These are phyloP conservation scores for Macroventuria anomochaeta DNA, from an alignment of 2,329 filamentous ascomycete genomes.

Conservation along the genomic window DNA sequence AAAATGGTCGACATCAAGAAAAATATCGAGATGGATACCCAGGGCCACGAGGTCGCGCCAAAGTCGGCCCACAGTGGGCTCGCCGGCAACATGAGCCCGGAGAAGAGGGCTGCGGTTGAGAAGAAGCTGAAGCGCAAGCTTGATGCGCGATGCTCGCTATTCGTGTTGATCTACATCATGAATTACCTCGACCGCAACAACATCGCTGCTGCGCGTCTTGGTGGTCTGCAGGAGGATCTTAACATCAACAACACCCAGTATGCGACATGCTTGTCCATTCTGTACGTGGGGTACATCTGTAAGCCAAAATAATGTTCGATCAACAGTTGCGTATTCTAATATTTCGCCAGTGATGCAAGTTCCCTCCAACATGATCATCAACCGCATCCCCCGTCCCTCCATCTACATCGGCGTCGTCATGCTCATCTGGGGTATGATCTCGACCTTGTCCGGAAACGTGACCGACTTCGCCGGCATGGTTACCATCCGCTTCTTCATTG, in stretches of 20 bases:
- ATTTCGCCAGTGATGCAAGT: conserved; percentile 23
- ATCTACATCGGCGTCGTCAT: conserved; percentile 49
- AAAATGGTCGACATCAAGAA: conserved; percentile 21
- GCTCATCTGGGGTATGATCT: conserved; percentile 50
- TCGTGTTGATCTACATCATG: conserved; percentile 49
- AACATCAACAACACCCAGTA: conserved; percentile 41
- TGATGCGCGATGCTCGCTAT: conserved; percentile 41
- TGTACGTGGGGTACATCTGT: conserved; percentile 29
- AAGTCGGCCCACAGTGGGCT: conserved; percentile 14
- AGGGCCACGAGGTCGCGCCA: conserved; percentile 14
- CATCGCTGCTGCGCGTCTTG: conserved; percentile 44
- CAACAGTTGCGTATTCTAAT: background rate
- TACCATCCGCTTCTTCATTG: conserved; percentile 47
- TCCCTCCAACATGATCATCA: conserved; percentile 55
- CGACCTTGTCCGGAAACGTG: conserved; percentile 43
- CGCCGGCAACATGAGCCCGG: conserved; percentile 38
- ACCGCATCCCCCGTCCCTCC: conserved; percentile 42
- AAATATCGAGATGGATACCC: conserved; percentile 6
- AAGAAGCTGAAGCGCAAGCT: conserved; percentile 46
- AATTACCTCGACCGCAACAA: conserved; percentile 46
- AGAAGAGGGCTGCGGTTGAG: conserved; percentile 40
- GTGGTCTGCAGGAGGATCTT: conserved; percentile 43
- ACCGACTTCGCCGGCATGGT: conserved; percentile 48
- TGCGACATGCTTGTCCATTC: conserved; percentile 43
- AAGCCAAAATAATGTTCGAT: background rate